These are phyloP conservation scores for Stagonosporopsis tanaceti DNA, from an alignment of 2,329 filamentous ascomycete species.

Conservation along the genomic window DNA sequence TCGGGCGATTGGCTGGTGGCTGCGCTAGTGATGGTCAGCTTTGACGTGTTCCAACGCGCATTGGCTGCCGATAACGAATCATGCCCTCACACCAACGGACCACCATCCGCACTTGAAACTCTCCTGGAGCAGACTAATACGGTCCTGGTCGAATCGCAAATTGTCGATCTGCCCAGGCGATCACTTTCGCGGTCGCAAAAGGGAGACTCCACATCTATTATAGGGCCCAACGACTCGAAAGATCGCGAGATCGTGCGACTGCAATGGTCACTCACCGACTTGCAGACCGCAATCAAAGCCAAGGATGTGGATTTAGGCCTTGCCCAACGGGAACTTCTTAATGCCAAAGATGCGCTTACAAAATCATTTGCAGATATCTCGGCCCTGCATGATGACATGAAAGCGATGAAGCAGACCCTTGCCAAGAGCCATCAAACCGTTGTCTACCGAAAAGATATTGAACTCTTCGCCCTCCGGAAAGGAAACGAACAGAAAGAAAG, in stretches of 20 bases:
- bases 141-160: constrained; percentile 28
- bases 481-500: constrained; percentile 47
- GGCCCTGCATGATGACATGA: constrained; percentile 41
- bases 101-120: constrained; percentile 40
- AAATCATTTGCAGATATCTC: constrained; percentile 42
- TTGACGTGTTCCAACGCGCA: constrained; percentile 39
- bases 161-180: constrained; percentile 13
- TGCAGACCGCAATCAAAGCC: constrained; percentile 37
- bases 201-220: constrained; percentile 15
- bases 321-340: constrained; percentile 37
- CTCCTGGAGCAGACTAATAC: constrained; percentile 28
- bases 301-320: constrained; percentile 38
- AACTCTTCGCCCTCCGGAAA: constrained; percentile 48
- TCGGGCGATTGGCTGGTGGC: constrained; percentile 34
- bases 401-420: constrained; percentile 40
- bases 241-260: constrained; percentile 43
- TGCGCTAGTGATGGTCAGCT: constrained; percentile 43
- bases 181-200: constrained; percentile 18
- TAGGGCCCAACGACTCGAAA: constrained; percentile 27
- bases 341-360: constrained; percentile 39
- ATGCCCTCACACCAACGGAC: constrained; percentile 18
- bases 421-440: constrained; percentile 44
- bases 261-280: constrained; percentile 34
- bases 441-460: constrained; percentile 48
- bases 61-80: constrained; percentile 24